Base-by-base conservation (phyloP, 768 basidiomycete genomes). In the Suillus subalutaceus region DNA sequence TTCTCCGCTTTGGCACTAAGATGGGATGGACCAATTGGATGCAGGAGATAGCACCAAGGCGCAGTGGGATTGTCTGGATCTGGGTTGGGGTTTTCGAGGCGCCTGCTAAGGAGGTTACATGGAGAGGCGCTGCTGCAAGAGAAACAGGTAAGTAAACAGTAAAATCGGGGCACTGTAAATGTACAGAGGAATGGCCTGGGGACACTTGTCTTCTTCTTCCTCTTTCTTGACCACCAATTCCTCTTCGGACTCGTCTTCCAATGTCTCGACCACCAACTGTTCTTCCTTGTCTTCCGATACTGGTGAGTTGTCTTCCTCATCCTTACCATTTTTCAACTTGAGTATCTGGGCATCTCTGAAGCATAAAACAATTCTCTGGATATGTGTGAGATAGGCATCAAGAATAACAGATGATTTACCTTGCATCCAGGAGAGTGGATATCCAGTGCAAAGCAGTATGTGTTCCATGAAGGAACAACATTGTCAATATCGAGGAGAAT, bases 401-500 rank as follows among this genome's bases (percentile, higher is more conserved):
- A 50, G 12, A 26, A 50, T 50, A 50, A 26, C 23, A 26, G 6
- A 50, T 38, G 38, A 44, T 44, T 62, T 62, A 62, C 60, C 60
- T 62, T 62, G 16, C 8, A 9, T 35, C 60, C 40, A 26, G 60
- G 60, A 62, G 32, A 41, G 23, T 44, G 0, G 23, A 62, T 18
- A 41, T 62, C 60, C 10, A 62, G 38, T 38, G 38, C 40, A 9
- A 62, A 62, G 26, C 40, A 41, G 60, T 62, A 62, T 41, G 60
- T 62, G 40, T 62, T 20, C 60, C 60, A 62, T 15, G 38, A 30
- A 15, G 37, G 32, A 30, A 30, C 40, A 26, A 62, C 5, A 12
- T 44, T 44, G 44, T 32, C 40, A 43, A 62, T 44, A 62, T 62
- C 16, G 10, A 62, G 60, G 60, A 62, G 44, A 26, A 62, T 62